These are phyloP conservation scores for Eucalyptus lansdowneana DNA, from an alignment of 345 rosid genomes.

Conservation along the genomic window DNA sequence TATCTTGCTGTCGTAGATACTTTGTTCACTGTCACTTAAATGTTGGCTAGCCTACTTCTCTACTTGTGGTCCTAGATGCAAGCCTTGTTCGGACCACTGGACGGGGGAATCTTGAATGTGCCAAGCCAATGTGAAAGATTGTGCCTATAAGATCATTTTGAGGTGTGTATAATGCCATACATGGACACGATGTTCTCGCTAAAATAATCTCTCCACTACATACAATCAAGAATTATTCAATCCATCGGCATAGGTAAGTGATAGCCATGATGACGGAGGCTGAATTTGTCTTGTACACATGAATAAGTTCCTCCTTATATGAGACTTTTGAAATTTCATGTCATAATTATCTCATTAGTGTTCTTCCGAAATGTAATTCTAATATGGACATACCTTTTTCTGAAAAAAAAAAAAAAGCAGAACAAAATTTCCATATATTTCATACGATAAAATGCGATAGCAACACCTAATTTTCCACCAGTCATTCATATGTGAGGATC, in stretches of 20 bases:
- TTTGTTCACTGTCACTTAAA: not conserved
- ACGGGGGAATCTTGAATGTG: not conserved
- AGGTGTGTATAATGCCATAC: not conserved
- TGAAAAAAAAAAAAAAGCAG: not conserved
- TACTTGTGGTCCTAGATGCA: not conserved
- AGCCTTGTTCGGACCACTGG: not conserved
- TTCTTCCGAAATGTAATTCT: too few species aligned
- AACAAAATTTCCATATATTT: not conserved
- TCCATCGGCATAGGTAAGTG: not conserved
- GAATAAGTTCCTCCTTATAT: not conserved
- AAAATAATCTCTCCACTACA: not conserved
- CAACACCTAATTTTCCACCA: not conserved
- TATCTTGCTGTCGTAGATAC: not conserved
- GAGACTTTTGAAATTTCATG: not conserved
- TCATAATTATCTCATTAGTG: not conserved
- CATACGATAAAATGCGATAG: not conserved
- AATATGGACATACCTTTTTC: not conserved
- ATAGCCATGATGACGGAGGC: not conserved
- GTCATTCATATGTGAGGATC: not conserved
- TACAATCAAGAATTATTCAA: not conserved
- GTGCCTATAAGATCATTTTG: not conserved
- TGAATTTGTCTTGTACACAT: not conserved
- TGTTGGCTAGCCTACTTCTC: not conserved
- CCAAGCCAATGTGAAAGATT: not conserved
- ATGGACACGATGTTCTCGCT: not conserved